phyloP scores from a whole-genome alignment of 441 rosid genomes.

The Populus hybrid region DNA sequence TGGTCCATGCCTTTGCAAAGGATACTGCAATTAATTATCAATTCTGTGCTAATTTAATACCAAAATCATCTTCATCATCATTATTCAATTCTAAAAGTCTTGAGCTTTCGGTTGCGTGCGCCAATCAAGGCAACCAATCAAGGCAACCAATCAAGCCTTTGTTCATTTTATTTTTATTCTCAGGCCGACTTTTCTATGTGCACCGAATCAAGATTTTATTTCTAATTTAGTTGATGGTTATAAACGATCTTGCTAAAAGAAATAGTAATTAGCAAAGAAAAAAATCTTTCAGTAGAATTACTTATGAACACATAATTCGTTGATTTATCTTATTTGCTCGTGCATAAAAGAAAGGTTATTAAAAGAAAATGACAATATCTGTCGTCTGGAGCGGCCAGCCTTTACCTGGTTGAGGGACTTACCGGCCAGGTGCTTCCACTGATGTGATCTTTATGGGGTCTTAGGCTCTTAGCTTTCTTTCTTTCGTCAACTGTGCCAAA shows the following conservation, averaged over 20 bases:
- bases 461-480: background rate
- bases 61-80: background rate
- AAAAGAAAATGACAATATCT: background rate
- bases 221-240: too few species aligned
- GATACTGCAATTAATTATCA: background rate
- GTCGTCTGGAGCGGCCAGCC: background rate
- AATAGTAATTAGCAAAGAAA: too few species aligned
- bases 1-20: background rate
- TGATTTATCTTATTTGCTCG: background rate
- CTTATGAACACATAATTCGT: too few species aligned
- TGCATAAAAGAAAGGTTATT: background rate
- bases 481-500: background rate
- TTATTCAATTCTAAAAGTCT: background rate
- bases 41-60: background rate
- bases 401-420: background rate
- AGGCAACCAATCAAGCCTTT: background rate
- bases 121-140: slow-evolving; percentile 1
- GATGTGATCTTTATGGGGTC: background rate
- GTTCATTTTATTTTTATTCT: too few species aligned
- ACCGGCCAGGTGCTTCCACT: background rate
- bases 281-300: background rate
- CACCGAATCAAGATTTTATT: background rate
- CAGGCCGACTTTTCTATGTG: too few species aligned
- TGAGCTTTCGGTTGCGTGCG: background rate
- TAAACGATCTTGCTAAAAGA: too few species aligned